These are phyloP conservation scores for Lathyrus oleraceus DNA, from an alignment of 306 rosid species.

Conservation along the genomic window DNA sequence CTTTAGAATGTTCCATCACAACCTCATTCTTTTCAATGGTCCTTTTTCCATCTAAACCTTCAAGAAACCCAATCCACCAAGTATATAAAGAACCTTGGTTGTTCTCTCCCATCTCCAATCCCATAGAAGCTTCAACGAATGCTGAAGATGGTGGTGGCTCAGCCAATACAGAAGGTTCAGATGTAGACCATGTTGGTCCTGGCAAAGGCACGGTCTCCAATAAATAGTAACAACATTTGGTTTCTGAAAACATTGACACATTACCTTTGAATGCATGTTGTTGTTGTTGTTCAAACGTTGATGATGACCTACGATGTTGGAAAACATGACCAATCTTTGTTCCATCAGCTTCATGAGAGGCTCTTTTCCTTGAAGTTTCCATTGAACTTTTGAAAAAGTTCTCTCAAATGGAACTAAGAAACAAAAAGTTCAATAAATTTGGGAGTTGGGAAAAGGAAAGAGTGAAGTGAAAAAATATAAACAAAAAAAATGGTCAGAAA, in stretches of 20 bases:
- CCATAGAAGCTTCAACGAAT: slow-evolving; percentile 33
- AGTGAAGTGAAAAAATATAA: no score
- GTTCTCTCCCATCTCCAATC: slow-evolving; percentile 44
- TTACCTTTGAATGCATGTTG: background rate
- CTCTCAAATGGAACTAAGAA: background rate
- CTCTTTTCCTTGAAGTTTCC: slow-evolving; percentile 31
- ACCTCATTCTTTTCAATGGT: background rate
- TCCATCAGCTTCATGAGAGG: no score
- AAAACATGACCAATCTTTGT: no score
- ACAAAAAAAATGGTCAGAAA: slow-evolving; percentile 28
- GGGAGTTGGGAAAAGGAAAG: no score
- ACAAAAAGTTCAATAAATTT: background rate
- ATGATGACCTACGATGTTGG: background rate
- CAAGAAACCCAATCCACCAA: slow-evolving; percentile 62
- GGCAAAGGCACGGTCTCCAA: slow-evolving; percentile 65
- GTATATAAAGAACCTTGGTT: slow-evolving; percentile 43
- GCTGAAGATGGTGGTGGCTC: slow-evolving; percentile 20
- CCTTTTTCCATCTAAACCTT: slow-evolving; percentile 40
- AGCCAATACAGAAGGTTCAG: slow-evolving; percentile 50
- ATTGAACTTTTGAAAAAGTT: background rate
- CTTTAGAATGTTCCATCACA: slow-evolving; percentile 17
- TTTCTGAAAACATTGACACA: slow-evolving; percentile 31
- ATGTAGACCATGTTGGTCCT: slow-evolving; percentile 64
- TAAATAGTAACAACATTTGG: slow-evolving; percentile 46
- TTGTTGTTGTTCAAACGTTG: background rate